These are phyloP conservation scores for Talaromyces sp. DNA, from an alignment of 2,329 filamentous ascomycete genomes.

Conservation along the genomic window DNA sequence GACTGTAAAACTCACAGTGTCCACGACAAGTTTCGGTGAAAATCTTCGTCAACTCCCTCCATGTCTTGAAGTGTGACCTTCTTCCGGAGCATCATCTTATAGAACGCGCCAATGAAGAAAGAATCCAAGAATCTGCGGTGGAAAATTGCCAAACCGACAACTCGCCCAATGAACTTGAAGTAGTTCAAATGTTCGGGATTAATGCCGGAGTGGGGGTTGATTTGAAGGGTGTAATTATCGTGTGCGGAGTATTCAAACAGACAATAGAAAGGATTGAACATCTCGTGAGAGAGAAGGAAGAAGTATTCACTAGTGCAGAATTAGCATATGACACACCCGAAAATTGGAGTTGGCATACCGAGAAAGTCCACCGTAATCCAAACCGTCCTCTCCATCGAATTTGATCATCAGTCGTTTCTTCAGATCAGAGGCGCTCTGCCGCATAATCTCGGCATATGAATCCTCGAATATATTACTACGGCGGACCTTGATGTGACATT, in stretches of 20 bases:
- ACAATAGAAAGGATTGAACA: constrained; percentile 99
- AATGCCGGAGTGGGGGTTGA: constrained; percentile 98
- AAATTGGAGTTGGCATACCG: constrained; percentile 45
- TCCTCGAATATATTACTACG: constrained; percentile 98
- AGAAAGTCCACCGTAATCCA: constrained; percentile 96
- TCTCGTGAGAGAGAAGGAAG: constrained; percentile 97
- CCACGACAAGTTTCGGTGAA: constrained; percentile 95
- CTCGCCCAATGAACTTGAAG: constrained; percentile 98
- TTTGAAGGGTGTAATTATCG: constrained; percentile 99
- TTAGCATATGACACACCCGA: not conserved
- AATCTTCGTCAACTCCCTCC: constrained; percentile 98
- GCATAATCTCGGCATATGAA: constrained; percentile 96
- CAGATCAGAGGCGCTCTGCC: constrained; percentile 88
- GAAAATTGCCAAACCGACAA: constrained; percentile 96
- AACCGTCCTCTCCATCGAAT: constrained; percentile 95
- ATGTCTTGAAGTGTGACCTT: constrained; percentile 88
- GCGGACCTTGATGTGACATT: constrained; percentile 97
- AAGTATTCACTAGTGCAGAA: constrained; percentile 75
- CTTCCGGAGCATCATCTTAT: constrained; percentile 99
- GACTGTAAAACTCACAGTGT: constrained; percentile 59
- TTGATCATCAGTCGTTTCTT: constrained; percentile 99
- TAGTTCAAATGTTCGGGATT: constrained; percentile 99
- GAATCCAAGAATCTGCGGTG: constrained; percentile 95
- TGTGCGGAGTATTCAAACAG: constrained; percentile 99
- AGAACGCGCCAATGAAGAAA: constrained; percentile 97